Evolutionary conservation across 1,284 basidiomycete genomes (phyloP), one percentile per base, ranked within the genome.

Genomic region (Fistulinella cinereoalba): DNA sequence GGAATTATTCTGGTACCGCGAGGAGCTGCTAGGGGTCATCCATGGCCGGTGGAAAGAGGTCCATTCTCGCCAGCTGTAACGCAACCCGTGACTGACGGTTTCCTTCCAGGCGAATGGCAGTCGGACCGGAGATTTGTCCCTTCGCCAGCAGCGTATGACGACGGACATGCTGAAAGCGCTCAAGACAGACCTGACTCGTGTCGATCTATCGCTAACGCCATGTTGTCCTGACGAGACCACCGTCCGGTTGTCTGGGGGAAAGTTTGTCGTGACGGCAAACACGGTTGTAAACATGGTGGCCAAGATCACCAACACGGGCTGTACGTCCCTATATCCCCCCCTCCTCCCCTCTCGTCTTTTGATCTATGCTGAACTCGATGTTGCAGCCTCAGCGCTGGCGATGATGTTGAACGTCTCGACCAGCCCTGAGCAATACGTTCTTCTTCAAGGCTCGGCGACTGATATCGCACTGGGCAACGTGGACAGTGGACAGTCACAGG

Each of bases 1-100:
- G 28, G 85, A 91, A 58, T 65, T 94, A 13, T 98, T 98, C 70
- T 98, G 95, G 96, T 95, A 94, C 62, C 78, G 94, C 24, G 90
- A 98, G 63, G 81, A 85, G 52, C 70, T 98, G 11, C 79, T 97
- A 56, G 77, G 79, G 34, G 70, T 72, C 36, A 65, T 97, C 6
- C 71, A 69, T 16, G 86, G 85, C 9, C 73, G 71, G 12, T 98
- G 95, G 95, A 80, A 77, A 58, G 93, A 97, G 77, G 91, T 90
- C 50, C 52, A 47, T 33, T 25, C n/a, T 46, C 43, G 13, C 43
- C 7, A 31, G 16, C 34, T 4, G 8, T 13, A 18, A 18, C 13
- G 25, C 11, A 37, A 42, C 28, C 16, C 28, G 12, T 53, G 25
- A 51, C 34, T 49, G 31, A 47, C 22, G 31, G 29, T 16, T 45